Percentiles rank a stretch among this genome's conserved stretches.
Evolutionary conservation across 768 basidiomycete species (phyloP).

Genomic region (Lactarius hatsudake): DNA sequence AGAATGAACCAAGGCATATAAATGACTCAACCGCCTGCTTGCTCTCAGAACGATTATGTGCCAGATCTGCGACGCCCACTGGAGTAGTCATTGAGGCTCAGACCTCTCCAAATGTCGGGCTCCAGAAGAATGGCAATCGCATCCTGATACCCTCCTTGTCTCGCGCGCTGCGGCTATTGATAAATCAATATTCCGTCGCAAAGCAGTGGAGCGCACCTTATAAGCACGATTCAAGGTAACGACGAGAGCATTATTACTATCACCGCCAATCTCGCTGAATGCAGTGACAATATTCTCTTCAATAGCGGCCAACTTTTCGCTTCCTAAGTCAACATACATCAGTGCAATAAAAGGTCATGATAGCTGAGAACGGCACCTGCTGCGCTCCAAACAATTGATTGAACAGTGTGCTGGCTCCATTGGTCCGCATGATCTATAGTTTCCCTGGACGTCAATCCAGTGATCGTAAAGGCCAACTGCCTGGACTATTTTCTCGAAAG

Average conservation of each 20-base stretch:
- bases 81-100: constrained; percentile 61
- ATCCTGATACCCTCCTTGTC: constrained; percentile 64
- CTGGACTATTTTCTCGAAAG: constrained; percentile 67
- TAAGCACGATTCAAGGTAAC: constrained; percentile 66
- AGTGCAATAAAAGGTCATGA: neutral
- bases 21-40: constrained; percentile 53
- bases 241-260: constrained; percentile 60
- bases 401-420: constrained; percentile 71
- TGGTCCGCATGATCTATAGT: constrained; percentile 55
- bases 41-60: constrained; percentile 66
- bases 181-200: neutral
- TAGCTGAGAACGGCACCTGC: constrained; percentile 46
- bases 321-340: constrained; percentile 47
- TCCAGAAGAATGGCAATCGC: constrained; percentile 63
- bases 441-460: constrained; percentile 59
- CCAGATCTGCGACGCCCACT: constrained; percentile 79
- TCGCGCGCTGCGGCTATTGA: constrained; percentile 48
- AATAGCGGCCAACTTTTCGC: constrained; percentile 56
- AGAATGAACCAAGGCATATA: neutral
- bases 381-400: constrained; percentile 68
- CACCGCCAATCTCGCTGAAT: constrained; percentile 55
- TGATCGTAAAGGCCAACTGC: constrained; percentile 68
- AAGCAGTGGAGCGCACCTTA: constrained; percentile 41
- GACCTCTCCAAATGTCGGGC: constrained; percentile 65
- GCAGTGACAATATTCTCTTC: constrained; percentile 71